Conservation (phyloP, 2,329 filamentous ascomycete genomes). For the Helotiales sp. region DNA sequence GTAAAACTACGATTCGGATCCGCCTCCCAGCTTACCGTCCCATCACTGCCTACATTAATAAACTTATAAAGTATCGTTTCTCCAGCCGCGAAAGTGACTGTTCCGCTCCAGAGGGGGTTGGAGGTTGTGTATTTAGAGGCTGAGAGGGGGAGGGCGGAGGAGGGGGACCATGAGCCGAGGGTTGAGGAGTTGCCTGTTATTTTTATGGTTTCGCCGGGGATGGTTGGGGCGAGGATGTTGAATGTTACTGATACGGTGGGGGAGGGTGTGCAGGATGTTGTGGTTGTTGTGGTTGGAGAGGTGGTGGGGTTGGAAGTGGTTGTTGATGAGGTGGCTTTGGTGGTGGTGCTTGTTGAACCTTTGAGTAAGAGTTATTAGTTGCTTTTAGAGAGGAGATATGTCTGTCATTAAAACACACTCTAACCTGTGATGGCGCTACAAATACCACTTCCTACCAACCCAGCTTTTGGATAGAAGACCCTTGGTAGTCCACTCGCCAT, state of each 20-base stretch:
- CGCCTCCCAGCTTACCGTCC: slow-evolving; percentile 62
- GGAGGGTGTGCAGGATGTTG: slow-evolving; percentile 41
- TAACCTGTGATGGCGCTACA: slow-evolving; percentile 31
- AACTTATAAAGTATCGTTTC: slow-evolving; percentile 67
- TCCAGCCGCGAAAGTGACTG: slow-evolving; percentile 56
- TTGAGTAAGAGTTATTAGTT: not conserved
- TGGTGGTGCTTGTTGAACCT: slow-evolving; percentile 1
- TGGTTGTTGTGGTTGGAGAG: slow-evolving; percentile 26
- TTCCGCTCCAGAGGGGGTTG: slow-evolving; percentile 62
- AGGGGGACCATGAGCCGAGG: slow-evolving; percentile 63
- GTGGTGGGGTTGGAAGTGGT: slow-evolving; percentile 8
- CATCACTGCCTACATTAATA: slow-evolving; percentile 56
- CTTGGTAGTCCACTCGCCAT: slow-evolving; percentile 45
- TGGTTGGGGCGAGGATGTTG: slow-evolving; percentile 55
- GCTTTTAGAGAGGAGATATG: not conserved
- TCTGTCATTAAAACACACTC: not conserved
- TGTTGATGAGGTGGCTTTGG: not conserved
- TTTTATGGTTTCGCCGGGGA: slow-evolving; percentile 63
- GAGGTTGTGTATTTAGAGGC: slow-evolving; percentile 57
- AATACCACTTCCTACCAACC: slow-evolving; percentile 38
- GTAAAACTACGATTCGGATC: slow-evolving; percentile 41
- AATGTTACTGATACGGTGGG: slow-evolving; percentile 62
- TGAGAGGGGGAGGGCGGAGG: slow-evolving; percentile 54
- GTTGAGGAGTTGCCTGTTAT: slow-evolving; percentile 58
- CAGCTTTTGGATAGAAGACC: slow-evolving; percentile 40